These are phyloP conservation scores for Neofusicoccum cordaticola DNA, from an alignment of 2,329 filamentous ascomycete genomes.

Conservation along the genomic window DNA sequence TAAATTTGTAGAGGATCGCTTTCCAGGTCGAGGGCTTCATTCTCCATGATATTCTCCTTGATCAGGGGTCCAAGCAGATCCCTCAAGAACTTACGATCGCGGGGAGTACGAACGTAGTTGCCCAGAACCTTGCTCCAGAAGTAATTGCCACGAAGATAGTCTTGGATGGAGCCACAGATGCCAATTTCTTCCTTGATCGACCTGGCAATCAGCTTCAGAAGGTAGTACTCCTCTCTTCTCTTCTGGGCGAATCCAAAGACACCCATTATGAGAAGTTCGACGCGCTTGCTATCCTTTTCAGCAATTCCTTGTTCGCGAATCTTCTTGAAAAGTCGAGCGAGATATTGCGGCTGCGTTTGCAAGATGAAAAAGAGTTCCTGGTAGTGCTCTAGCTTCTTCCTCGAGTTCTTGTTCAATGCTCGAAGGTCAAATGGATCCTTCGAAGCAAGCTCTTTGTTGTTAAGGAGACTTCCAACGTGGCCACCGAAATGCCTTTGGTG, in stretches of 20 bases:
- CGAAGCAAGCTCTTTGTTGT: slow-evolving; percentile 83
- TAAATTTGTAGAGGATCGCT: slow-evolving; percentile 98
- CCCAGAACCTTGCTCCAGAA: slow-evolving; percentile 87
- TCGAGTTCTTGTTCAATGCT: slow-evolving; percentile 92
- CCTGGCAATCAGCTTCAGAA: slow-evolving; percentile 80
- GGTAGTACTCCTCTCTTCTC: slow-evolving; percentile 91
- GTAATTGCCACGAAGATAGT: slow-evolving; percentile 84
- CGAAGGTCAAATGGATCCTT: slow-evolving; percentile 95
- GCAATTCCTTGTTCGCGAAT: slow-evolving; percentile 78
- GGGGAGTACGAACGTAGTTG: slow-evolving; percentile 86
- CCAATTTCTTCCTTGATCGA: slow-evolving; percentile 86
- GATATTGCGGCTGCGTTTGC: slow-evolving; percentile 93
- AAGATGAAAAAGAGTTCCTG: slow-evolving; percentile 97
- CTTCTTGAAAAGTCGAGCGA: slow-evolving; percentile 81
- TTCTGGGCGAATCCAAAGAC: slow-evolving; percentile 97
- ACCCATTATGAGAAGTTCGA: slow-evolving; percentile 93
- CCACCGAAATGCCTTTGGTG: slow-evolving; percentile 96
- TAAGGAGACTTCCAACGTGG: slow-evolving; percentile 77
- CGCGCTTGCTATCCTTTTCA: slow-evolving; percentile 88
- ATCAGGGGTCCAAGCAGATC: slow-evolving; percentile 82
- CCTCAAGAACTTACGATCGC: slow-evolving; percentile 87
- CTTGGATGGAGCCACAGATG: slow-evolving; percentile 67
- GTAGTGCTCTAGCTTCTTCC: slow-evolving; percentile 93
- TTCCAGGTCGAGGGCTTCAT: slow-evolving; percentile 85
- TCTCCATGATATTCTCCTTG: slow-evolving; percentile 88